These are phyloP conservation scores for Peronospora tabacina DNA, from an alignment of 352 stramenopile species.

Conservation along the genomic window DNA sequence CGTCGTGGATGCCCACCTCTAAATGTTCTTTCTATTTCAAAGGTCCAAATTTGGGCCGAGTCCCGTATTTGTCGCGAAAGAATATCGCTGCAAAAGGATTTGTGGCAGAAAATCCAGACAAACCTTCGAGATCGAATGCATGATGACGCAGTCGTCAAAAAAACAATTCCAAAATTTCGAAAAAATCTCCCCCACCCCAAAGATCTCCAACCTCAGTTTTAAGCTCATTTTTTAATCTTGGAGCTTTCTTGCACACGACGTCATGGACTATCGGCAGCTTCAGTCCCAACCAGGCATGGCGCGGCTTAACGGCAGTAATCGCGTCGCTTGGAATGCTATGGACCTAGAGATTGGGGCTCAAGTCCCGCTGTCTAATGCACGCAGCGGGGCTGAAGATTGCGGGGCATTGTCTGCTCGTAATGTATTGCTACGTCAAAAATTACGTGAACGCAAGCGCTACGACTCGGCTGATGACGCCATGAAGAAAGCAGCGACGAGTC, in stretches of 20 bases:
- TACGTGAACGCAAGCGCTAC: conserved; percentile 71
- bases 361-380: conserved; percentile 13
- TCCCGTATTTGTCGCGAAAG: too few relatives aligned
- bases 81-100: too few relatives aligned
- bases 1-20: too few relatives aligned
- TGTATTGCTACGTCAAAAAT: conserved; percentile 62
- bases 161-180: too few relatives aligned
- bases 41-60: too few relatives aligned
- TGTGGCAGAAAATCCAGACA: too few relatives aligned
- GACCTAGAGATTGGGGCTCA: conserved; percentile 36
- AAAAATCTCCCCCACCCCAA: not conserved
- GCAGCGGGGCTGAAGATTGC: conserved; percentile 18
- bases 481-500: conserved; percentile 33
- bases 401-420: conserved; percentile 65
- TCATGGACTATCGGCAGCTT: conserved; percentile 18
- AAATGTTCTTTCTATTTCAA: too few relatives aligned
- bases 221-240: not conserved
- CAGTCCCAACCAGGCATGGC: conserved; percentile 15
- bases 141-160: too few relatives aligned
- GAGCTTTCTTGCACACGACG: conserved; percentile 1
- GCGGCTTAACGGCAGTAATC: conserved; percentile 32
- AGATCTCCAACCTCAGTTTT: conserved; percentile 12
- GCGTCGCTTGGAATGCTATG: conserved; percentile 40
- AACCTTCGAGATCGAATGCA: too few relatives aligned
- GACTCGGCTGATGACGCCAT: conserved; percentile 82